phyloP scores from a whole-genome alignment of 2,329 filamentous ascomycete species.

The Trichoderma pleuroti region DNA sequence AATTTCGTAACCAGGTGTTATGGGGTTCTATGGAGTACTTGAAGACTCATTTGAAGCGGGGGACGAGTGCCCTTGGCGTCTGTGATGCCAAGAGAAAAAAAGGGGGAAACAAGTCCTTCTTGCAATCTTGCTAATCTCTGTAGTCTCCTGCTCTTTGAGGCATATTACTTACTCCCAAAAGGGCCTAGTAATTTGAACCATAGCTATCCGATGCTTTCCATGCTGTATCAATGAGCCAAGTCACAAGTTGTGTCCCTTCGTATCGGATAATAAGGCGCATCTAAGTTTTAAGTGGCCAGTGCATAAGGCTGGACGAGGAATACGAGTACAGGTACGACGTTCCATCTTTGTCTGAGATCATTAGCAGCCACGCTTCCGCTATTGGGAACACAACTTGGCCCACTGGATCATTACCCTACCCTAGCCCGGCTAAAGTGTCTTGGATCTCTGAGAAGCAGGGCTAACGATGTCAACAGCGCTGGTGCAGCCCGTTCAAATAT shows the following conservation, averaged over 20 bases:
- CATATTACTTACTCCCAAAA: neutral
- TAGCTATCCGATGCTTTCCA: neutral
- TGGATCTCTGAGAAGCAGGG: neutral
- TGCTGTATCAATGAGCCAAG: neutral
- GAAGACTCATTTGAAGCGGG: neutral
- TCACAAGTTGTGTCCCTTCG: neutral
- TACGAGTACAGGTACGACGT: neutral
- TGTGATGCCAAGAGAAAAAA: neutral
- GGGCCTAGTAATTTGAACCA: neutral
- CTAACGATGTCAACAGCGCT: neutral
- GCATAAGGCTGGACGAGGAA: neutral
- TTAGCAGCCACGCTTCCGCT: neutral
- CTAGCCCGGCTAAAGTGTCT: neutral
- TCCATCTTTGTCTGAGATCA: neutral
- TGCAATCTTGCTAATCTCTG: neutral
- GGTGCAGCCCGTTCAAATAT: neutral
- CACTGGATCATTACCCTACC: neutral
- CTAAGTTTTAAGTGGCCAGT: neutral
- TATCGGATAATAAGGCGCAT: neutral
- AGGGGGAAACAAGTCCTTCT: neutral
- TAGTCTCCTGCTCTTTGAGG: neutral
- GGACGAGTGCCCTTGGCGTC: neutral
- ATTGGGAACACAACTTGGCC: neutral
- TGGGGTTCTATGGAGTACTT: neutral
- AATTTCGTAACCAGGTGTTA: neutral